A percentile compares a stretch with the other conserved stretches of the same genome.
These are phyloP conservation scores for Chalaropsis ovoidea DNA, from an alignment of 2,329 filamentous ascomycete species.

Conservation along the genomic window DNA sequence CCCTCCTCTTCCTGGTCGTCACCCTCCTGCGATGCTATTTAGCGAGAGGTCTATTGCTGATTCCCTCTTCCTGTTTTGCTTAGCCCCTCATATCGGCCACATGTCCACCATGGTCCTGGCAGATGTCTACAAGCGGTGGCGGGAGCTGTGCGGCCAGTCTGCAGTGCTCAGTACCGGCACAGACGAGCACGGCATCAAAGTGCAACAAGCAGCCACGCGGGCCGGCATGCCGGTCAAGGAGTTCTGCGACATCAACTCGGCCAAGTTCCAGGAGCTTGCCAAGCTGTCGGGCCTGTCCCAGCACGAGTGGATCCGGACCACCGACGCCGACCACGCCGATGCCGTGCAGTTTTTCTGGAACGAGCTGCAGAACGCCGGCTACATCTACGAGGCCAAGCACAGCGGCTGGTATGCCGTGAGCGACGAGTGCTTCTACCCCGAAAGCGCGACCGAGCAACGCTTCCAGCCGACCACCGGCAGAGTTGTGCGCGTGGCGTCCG, in stretches of 20 bases:
- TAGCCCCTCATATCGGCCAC: constrained; percentile 89
- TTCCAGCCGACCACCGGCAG: constrained; percentile 71
- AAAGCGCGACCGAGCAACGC: constrained; percentile 59
- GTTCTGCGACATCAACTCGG: constrained; percentile 80
- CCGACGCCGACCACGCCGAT: constrained; percentile 67
- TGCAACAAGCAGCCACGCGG: constrained; percentile 72
- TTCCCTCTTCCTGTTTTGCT: not conserved
- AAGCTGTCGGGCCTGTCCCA: constrained; percentile 58
- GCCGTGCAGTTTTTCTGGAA: constrained; percentile 87
- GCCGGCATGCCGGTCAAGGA: constrained; percentile 62
- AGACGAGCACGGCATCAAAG: constrained; percentile 96
- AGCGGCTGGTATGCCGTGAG: constrained; percentile 94
- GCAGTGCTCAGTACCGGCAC: constrained; percentile 81
- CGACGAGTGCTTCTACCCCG: constrained; percentile 92
- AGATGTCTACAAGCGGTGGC: constrained; percentile 89
- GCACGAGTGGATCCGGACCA: constrained; percentile 88
- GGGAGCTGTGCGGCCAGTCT: constrained; percentile 58
- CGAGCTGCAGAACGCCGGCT: constrained; percentile 61
- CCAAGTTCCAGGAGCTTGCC: constrained; percentile 69
- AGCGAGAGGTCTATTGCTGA: not conserved
- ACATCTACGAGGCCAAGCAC: constrained; percentile 77
- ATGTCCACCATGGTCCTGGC: constrained; percentile 85
- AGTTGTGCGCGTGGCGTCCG: constrained; percentile 70
- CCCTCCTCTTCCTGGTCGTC: not conserved
- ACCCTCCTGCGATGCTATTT: not conserved